phyloP scores from a whole-genome alignment of 2,329 filamentous ascomycete species.

The Diaporthe vaccinii region DNA sequence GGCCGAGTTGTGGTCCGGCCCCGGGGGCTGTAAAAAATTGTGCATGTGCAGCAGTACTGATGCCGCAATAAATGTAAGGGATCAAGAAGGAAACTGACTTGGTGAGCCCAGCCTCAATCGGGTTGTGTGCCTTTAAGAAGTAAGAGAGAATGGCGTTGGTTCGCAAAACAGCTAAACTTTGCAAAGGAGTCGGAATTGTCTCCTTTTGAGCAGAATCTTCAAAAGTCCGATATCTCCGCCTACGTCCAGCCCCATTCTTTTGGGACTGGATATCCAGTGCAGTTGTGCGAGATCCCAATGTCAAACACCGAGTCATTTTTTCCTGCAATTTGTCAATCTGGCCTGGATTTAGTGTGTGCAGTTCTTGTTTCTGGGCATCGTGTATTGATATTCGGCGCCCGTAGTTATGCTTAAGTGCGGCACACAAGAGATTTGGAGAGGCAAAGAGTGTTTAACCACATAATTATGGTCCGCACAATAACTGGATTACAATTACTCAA shows the following conservation, averaged over 20 bases:
- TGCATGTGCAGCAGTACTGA: background rate
- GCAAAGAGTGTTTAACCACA: background rate
- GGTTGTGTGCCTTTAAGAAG: background rate
- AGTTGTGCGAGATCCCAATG: background rate
- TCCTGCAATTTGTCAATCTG: background rate
- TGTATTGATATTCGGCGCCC: too few species aligned
- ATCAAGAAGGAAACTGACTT: too few species aligned
- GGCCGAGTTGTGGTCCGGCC: too few species aligned
- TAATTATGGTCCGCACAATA: background rate
- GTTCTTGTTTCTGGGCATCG: background rate
- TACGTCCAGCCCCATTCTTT: constrained; percentile 3
- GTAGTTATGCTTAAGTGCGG: background rate
- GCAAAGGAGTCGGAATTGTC: background rate
- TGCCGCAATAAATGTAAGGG: background rate
- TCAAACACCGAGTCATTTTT: background rate
- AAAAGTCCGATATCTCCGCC: constrained; percentile 4
- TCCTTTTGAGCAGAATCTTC: background rate
- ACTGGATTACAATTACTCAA: background rate
- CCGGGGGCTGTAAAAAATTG: too few species aligned
- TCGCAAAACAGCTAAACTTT: background rate
- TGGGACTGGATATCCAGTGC: background rate
- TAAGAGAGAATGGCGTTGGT: too few species aligned
- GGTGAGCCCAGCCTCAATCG: background rate
- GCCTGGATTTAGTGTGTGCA: too few species aligned
- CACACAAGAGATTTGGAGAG: background rate